phyloP scores from a whole-genome alignment of 2,329 filamentous ascomycete genomes.

The Fusarium proliferatum region DNA sequence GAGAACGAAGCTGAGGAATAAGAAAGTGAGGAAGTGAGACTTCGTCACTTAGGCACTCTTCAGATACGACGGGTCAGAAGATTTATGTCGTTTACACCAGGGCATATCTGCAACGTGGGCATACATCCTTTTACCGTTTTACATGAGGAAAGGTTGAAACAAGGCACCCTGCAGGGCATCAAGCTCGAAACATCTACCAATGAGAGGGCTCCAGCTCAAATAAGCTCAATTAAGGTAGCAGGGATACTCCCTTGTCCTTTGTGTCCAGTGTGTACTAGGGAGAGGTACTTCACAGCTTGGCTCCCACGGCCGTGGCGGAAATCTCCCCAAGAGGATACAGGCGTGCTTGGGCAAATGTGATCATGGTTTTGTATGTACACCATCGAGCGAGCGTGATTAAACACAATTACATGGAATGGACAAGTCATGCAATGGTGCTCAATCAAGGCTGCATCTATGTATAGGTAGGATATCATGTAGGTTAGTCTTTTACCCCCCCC shows the following conservation, averaged over 20 bases:
- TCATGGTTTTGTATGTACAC: neutral
- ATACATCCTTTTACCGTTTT: neutral
- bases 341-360: neutral
- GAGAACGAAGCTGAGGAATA: neutral
- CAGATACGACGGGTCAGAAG: neutral
- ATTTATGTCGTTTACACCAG: neutral
- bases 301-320: neutral
- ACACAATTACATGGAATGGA: neutral
- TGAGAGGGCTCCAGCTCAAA: constrained; percentile 1
- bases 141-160: constrained; percentile 8
- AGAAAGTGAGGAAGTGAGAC: neutral
- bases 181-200: constrained; percentile 2
- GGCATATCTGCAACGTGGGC: neutral
- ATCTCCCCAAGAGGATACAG: neutral
- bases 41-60: neutral
- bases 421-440: neutral
- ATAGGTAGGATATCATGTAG: neutral
- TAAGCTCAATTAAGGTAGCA: constrained; percentile 8
- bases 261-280: neutral
- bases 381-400: neutral
- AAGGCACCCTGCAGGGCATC: constrained; percentile 10
- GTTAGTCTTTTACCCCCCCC: neutral
- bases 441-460: neutral
- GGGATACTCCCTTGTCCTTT: constrained; percentile 6
- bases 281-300: neutral